Base-by-base conservation (phyloP, 768 basidiomycete species). In the Fomitopsis pulvina region DNA sequence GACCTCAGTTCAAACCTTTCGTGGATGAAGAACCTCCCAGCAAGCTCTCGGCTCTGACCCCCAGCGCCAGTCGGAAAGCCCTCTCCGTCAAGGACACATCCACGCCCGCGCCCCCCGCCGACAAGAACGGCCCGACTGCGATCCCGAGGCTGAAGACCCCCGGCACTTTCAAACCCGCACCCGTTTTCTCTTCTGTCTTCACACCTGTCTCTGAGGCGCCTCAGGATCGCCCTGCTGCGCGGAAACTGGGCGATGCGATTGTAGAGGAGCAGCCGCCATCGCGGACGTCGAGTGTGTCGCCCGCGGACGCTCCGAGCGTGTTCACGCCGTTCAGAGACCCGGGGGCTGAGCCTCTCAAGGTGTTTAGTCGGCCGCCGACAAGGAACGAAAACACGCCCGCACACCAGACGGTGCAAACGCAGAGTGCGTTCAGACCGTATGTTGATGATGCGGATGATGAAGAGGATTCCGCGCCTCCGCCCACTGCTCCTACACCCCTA, bases 161-260 rank as follows among this genome's bases (percentile, higher is more conserved):
- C 14, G 34, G 34, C 14, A 18, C 14, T 5, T 37, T 37, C 34
- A 58, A 52, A 38, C 57, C 52, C 7, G 34, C 78, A 4, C 80
- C 78, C 49, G 83, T 85, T 1, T 86, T 85, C 60, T 83, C 78
- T 11, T 79, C 77, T 52, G 82, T 83, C 2, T 85, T 85, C 59
- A 85, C 79, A 7, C 84, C 83, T 22, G 14, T 37, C 12, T 2
- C 47, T 9, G 12, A 32, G 2, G 22, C 18, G 38, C 30, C 29
- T 2, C 39, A 48, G 14, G 52, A 55, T 34, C 48, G 52, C 7
- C 55, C 52, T 2, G 49, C 27, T 11, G 48, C 50, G 12, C 46
- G 46, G 21, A n/a, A n/a, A n/a, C n/a, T n/a, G n/a, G 34, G 41
- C 20, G 57, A 58, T 28, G 22, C 50, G 30, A 48, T 49, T 24